Percentiles rank a stretch among this genome's conserved stretches.
Conservation (phyloP, 2,329 filamentous ascomycete genomes). For the Geosmithia morbida region DNA sequence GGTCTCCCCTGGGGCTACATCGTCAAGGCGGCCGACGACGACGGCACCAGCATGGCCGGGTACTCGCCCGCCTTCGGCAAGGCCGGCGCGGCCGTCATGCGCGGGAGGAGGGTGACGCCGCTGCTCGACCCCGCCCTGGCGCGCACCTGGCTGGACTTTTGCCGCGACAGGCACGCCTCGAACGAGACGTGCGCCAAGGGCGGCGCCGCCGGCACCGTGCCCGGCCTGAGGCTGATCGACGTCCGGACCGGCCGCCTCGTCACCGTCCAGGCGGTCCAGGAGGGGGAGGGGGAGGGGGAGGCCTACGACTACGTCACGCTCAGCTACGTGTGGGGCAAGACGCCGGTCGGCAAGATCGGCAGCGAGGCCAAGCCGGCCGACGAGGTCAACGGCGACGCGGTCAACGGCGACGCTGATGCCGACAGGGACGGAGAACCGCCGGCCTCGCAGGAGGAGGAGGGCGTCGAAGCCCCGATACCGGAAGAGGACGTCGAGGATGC, state of each 20-base stretch:
- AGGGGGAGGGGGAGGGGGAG: constrained; percentile 6
- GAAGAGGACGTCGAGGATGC: too few species aligned
- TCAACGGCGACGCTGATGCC: too few species aligned
- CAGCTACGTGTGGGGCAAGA: constrained; percentile 17
- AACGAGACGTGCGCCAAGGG: constrained; percentile 4
- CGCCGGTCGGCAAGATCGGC: too few species aligned
- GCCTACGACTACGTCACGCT: constrained; percentile 16
- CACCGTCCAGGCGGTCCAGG: constrained; percentile 9
- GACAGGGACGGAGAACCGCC: too few species aligned
- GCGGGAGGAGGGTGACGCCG: constrained; percentile 16
- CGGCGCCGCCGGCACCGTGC: constrained; percentile 6
- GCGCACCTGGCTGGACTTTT: constrained; percentile 19
- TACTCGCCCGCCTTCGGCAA: not conserved
- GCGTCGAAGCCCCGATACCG: too few species aligned
- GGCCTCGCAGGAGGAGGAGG: too few species aligned
- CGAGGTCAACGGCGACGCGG: too few species aligned
- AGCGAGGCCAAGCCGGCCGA: too few species aligned
- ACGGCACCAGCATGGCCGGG: constrained; percentile 2
- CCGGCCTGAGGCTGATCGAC: constrained; percentile 18
- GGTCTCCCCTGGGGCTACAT: constrained; percentile 21
- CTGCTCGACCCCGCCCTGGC: constrained; percentile 14
- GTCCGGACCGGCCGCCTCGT: constrained; percentile 13
- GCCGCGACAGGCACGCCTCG: constrained; percentile 12
- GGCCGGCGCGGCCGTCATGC: constrained; percentile 5
- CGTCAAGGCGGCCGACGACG: constrained; percentile 12